Conservation (phyloP, 495 filamentous ascomycete species). For the Trichocladium antarcticum region DNA sequence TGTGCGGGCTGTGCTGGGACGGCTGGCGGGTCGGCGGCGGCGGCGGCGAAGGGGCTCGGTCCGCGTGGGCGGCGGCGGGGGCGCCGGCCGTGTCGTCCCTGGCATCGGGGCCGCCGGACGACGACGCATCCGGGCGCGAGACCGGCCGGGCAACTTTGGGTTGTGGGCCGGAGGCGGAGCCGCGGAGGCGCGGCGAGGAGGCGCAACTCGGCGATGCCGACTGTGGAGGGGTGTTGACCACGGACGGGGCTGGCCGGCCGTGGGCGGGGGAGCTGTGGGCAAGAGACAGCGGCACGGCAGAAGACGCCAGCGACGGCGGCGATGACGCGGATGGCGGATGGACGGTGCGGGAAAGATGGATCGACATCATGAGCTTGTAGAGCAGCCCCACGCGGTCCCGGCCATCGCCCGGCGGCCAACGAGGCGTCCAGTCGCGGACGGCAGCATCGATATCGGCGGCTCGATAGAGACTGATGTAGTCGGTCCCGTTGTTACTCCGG, state of each 20-base stretch:
- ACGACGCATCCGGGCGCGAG: not conserved
- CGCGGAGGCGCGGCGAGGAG: conserved; percentile 24
- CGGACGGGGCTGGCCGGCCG: conserved; percentile 12
- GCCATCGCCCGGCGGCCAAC: conserved; percentile 55
- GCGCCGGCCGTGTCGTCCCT: not conserved
- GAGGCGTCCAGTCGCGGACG: conserved; percentile 65
- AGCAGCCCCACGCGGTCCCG: conserved; percentile 69
- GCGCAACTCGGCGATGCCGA: conserved; percentile 34
- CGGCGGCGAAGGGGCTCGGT: conserved; percentile 40
- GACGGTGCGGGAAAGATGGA: conserved; percentile 80
- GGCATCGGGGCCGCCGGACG: not conserved
- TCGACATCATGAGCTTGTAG: conserved; percentile 84
- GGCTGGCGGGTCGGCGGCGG: conserved; percentile 36
- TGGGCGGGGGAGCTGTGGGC: conserved; percentile 8
- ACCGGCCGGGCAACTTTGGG: conserved; percentile 14
- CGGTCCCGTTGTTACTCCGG: conserved; percentile 54
- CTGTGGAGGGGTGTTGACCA: conserved; percentile 30
- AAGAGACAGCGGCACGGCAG: conserved; percentile 18
- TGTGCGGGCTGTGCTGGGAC: conserved; percentile 44
- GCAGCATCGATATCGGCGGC: conserved; percentile 67
- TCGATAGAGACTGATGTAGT: conserved; percentile 62
- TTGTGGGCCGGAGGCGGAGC: not conserved
- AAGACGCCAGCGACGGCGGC: conserved; percentile 19
- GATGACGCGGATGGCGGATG: conserved; percentile 44
- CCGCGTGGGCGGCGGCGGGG: not conserved